A percentile compares a stretch with the other conserved stretches of the same genome.
phyloP scores from a whole-genome alignment of 495 filamentous ascomycete species.

The Trichoderma gamsii region DNA sequence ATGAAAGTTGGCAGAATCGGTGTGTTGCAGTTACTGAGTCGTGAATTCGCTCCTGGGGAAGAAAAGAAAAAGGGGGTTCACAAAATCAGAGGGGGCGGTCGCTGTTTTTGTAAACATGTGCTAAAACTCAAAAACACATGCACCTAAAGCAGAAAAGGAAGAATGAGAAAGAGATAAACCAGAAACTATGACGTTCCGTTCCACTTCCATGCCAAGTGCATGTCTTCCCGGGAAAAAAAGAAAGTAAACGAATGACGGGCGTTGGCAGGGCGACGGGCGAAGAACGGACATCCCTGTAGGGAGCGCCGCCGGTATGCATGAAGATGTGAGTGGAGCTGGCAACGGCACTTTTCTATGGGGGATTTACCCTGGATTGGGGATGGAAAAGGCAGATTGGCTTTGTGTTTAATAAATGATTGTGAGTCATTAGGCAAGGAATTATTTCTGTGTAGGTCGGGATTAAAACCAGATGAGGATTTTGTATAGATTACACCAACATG shows the following conservation, averaged over 20 bases:
- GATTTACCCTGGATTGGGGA: background rate
- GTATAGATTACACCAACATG: no score
- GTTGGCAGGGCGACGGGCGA: background rate
- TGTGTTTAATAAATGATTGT: no score
- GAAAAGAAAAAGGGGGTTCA: background rate
- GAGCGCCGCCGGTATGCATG: background rate
- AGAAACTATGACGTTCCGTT: background rate
- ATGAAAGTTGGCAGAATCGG: background rate
- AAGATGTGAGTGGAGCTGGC: background rate
- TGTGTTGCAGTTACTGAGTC: background rate
- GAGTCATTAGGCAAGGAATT: no score
- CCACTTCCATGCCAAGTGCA: background rate
- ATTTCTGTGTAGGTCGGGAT: no score
- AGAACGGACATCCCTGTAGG: background rate
- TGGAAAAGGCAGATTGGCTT: background rate
- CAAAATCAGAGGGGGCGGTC: background rate
- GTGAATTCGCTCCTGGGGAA: background rate
- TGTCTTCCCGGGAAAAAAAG: background rate
- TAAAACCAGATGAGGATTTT: no score
- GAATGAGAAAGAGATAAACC: background rate
- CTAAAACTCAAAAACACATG: background rate
- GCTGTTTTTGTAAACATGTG: background rate
- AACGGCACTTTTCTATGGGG: conserved; percentile 2
- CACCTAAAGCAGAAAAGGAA: background rate
- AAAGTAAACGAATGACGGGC: conserved; percentile 14